phyloP scores from a whole-genome alignment of 257 asterid species.

The Fraxinus cuspidata region DNA sequence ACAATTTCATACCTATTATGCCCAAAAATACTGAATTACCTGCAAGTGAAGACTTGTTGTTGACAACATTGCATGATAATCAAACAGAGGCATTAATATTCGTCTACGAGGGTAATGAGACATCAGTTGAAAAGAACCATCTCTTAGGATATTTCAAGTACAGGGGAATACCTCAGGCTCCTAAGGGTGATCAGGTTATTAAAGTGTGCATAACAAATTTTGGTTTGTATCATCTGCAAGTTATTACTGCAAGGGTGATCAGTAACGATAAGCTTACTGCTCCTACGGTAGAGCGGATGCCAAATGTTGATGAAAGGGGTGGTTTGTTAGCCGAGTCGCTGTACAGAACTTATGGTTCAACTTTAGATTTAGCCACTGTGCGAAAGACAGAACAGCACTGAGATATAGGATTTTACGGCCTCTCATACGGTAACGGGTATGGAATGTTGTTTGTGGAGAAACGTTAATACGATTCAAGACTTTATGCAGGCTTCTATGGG shows the following conservation, averaged over 20 bases:
- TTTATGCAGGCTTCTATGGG: too few relatives aligned
- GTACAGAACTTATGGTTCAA: conserved; percentile 53
- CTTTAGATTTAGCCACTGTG: conserved; percentile 57
- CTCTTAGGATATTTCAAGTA: too few relatives aligned
- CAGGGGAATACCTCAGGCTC: too few relatives aligned
- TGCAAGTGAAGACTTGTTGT: conserved; percentile 52
- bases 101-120: conserved; percentile 64
- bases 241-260: too few relatives aligned
- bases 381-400: conserved; percentile 45
- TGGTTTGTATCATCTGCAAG: too few relatives aligned
- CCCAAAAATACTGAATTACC: conserved; percentile 62
- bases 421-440: too few relatives aligned
- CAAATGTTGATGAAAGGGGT: conserved; percentile 82
- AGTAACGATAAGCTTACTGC: too few relatives aligned
- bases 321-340: conserved; percentile 87
- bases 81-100: conserved; percentile 68
- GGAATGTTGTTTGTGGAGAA: too few relatives aligned
- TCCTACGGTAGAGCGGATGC: conserved; percentile 35
- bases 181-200: too few relatives aligned
- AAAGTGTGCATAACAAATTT: too few relatives aligned
- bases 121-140: neutral
- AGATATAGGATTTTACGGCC: neutral
- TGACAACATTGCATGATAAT: conserved; percentile 69
- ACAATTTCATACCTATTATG: conserved; percentile 54
- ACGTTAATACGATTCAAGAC: too few relatives aligned